phyloP scores from a whole-genome alignment of 495 filamentous ascomycete species.

The Penicillium angulare region DNA sequence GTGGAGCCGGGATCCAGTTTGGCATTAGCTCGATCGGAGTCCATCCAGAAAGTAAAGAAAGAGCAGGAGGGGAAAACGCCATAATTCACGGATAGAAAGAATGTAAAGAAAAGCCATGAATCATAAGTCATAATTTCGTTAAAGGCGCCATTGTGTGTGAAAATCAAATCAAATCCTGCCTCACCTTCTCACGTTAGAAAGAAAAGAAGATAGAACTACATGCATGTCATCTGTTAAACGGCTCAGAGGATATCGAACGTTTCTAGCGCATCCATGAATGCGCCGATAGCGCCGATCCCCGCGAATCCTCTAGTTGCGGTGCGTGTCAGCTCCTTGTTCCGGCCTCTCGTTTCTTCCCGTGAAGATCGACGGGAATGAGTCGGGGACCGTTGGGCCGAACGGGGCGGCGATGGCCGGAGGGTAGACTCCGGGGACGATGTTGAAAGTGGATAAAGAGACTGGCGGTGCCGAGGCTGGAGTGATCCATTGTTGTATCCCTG shows the following conservation, averaged over 20 bases:
- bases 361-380: constrained; percentile 15
- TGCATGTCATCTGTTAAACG: too few relatives aligned
- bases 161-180: too few relatives aligned
- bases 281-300: constrained; percentile 44
- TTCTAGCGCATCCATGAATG: constrained; percentile 45
- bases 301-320: constrained; percentile 40
- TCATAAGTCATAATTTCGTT: too few relatives aligned
- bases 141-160: too few relatives aligned
- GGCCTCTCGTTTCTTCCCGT: constrained; percentile 23
- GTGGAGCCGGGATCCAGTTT: too few relatives aligned
- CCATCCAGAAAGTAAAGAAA: too few relatives aligned
- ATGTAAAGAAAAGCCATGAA: too few relatives aligned
- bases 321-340: constrained; percentile 25
- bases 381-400: constrained; percentile 19
- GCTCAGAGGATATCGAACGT: constrained; percentile 33
- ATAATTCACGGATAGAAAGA: too few relatives aligned
- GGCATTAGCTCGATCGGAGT: too few relatives aligned
- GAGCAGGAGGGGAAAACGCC: too few relatives aligned
- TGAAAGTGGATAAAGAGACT: constrained; percentile 22
- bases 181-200: too few relatives aligned
- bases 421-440: constrained; percentile 21
- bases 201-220: too few relatives aligned
- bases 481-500: constrained; percentile 16
- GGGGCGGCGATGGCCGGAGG: constrained; percentile 15
- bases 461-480: constrained; percentile 13